Evolutionary conservation across 495 filamentous ascomycete species (phyloP), one percentile per base, ranked within the genome.

Genomic region (Talaromyces nanjingensis): DNA sequence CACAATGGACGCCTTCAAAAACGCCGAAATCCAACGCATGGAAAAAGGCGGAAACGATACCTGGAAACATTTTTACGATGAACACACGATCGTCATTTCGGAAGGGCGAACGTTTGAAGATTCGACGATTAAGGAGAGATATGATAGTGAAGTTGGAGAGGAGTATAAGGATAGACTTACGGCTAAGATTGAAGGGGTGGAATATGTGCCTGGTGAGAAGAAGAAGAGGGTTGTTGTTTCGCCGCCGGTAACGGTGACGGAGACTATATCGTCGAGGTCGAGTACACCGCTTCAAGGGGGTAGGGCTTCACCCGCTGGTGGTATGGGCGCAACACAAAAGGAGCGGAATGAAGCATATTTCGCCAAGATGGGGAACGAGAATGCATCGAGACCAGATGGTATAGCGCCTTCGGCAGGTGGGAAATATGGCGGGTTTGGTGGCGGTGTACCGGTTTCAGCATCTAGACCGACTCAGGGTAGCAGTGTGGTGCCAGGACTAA

Each of bases 1-100:
- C 66, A 96, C 90, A 55, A 98, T 98, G 94, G 94, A 98, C 80
- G 89, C 90, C 63, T 97, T 98, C 79, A 98, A 98, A 73, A 84
- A 84, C 66, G 79, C 80, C 63, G 92, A 96, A 72, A 90, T 96
- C 65, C 83, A 87, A 73, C 87, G 92, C 67, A 96, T 97, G 92
- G 83, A 90, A 27, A 75, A 86, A 12, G 92, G 92, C 22, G 92
- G 92, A 54, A 97, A 97, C 74, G 86, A 87, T 45, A 80, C 83
- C n/a, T 97, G 92, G 91, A 86, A 84, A 62, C 73, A 80, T 6
- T 96, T 96, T 80, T 97, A 91, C 74, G 86, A 94, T 69, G 73
- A 76, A 37, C 89, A 93, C 69, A 71, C 83, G 18, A 79, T 84
- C 42, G 93, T 87, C 62, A 79, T 84, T 66, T 75, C 81, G 33